Base-by-base conservation (phyloP, 1,139 yeast genomes). In the Yamadazyma mexicana region DNA sequence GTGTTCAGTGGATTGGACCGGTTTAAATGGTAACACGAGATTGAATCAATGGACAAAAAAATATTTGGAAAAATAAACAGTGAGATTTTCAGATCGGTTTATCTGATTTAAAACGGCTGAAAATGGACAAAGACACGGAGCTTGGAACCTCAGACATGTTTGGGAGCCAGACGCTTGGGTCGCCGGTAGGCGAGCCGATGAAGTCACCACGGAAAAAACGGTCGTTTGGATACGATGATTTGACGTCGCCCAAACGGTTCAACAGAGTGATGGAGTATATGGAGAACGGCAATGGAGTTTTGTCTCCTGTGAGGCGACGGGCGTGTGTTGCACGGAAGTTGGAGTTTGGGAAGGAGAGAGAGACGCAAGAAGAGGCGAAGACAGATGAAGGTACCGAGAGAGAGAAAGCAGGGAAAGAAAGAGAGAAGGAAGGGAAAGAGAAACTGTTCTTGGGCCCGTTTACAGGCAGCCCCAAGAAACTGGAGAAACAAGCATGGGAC, bases 401-500 rank as follows among this genome's bases (percentile, higher is more conserved):
- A n/a, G n/a, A n/a, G n/a, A n/a, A n/a, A n/a, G n/a, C n/a, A n/a
- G n/a, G n/a, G n/a, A n/a, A n/a, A n/a, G n/a, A n/a, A n/a, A n/a
- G n/a, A n/a, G n/a, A n/a, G n/a, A n/a, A n/a, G n/a, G n/a, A n/a
- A n/a, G n/a, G n/a, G n/a, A 24, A 24, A 24, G n/a, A 24, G 14
- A 24, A 6, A 11, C n/a, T 9, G 5, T 24, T 24, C 14, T n/a
- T 5, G n/a, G 5, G n/a, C n/a, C n/a, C 14, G 14, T 24, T 18
- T 28, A 24, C 17, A 9, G 18, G 28, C 6, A 34, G 37, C 23
- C 42, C 45, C 12, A 24, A 29, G 16, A 33, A 25, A 11, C 15
- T 2, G 5, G 61, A 54, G 38, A 45, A 46, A 23, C 40, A 40
- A 33, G 58, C 55, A 2, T 61, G 64, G 66, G 48, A 51, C 17